Evolutionary conservation across 257 asterid species (phyloP).

Genomic region (Echium plantagineum): DNA sequence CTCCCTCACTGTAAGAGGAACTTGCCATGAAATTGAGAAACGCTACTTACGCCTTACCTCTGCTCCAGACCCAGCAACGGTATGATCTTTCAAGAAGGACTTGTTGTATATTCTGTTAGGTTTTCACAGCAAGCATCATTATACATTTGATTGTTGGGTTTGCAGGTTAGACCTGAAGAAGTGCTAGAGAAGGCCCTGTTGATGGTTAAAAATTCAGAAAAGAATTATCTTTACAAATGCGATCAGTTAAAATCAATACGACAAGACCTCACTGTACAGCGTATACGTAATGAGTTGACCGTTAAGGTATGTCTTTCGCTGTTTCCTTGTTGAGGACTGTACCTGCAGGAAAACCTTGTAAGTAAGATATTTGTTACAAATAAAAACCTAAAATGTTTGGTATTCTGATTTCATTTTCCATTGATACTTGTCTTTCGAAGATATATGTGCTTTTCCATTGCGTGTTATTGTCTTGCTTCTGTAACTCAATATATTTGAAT

Average conservation of each 20-base stretch:
- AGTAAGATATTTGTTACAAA: too few relatives aligned
- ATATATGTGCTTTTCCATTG: neutral
- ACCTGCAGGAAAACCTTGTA: neutral
- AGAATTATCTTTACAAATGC: conserved; percentile 85
- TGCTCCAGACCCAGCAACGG: conserved; percentile 98
- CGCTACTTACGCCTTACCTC: conserved; percentile 96
- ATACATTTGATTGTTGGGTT: conserved; percentile 15
- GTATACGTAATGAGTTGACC: conserved; percentile 76
- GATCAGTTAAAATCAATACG: conserved; percentile 98
- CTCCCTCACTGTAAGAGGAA: conserved; percentile 88
- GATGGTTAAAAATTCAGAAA: conserved; percentile 80
- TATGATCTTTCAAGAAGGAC: conserved; percentile 19
- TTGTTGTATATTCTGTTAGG: conserved; percentile 3
- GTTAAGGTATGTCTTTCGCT: conserved; percentile 50
- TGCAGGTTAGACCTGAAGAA: conserved; percentile 99
- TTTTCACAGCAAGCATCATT: conserved; percentile 5
- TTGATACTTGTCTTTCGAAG: neutral
- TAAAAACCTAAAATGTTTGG: neutral
- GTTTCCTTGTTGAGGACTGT: neutral
- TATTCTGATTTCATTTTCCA: neutral
- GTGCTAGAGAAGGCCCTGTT: conserved; percentile 79
- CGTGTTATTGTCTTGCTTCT: neutral
- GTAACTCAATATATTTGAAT: neutral
- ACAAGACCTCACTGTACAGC: conserved; percentile 98
- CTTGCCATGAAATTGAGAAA: conserved; percentile 91